These are phyloP conservation scores for Gastroboletus turbinatus DNA, from an alignment of 1,284 basidiomycete species.

Conservation along the genomic window DNA sequence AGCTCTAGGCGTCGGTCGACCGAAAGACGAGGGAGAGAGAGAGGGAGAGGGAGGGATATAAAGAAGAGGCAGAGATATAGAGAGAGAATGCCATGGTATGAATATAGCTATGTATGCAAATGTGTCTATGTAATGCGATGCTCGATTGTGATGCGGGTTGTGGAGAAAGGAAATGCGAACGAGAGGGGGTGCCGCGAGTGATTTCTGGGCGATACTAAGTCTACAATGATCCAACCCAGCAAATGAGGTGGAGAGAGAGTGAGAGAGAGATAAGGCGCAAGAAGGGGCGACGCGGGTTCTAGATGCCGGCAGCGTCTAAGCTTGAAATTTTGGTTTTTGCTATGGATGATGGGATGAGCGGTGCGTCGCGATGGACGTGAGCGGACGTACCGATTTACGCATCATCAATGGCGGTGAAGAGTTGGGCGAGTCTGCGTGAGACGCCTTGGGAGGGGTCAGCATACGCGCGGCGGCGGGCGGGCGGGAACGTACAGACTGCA, in stretches of 20 bases:
- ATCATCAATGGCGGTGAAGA: slow-evolving; percentile 53
- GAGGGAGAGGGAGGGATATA: background rate
- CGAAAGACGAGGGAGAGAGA: slow-evolving; percentile 14
- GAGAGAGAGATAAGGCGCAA: background rate
- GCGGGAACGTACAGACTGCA: slow-evolving; percentile 37
- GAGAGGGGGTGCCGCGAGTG: slow-evolving; percentile 11
- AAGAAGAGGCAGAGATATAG: background rate
- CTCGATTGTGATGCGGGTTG: slow-evolving; percentile 26
- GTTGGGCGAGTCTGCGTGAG: slow-evolving; percentile 36
- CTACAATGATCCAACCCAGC: slow-evolving; percentile 22
- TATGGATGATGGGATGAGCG: background rate
- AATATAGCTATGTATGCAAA: slow-evolving; percentile 35
- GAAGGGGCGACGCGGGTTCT: slow-evolving; percentile 3
- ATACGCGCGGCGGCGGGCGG: background rate
- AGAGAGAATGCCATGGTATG: slow-evolving; percentile 35
- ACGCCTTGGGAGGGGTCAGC: slow-evolving; percentile 33
- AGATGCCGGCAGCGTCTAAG: slow-evolving; percentile 19
- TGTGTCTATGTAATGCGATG: slow-evolving; percentile 37
- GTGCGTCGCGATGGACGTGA: background rate
- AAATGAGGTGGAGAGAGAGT: background rate
- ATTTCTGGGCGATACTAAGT: slow-evolving; percentile 17
- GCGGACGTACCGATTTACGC: slow-evolving; percentile 47
- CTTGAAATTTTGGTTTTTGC: slow-evolving; percentile 37
- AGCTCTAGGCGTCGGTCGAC: slow-evolving; percentile 22
- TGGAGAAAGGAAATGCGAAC: slow-evolving; percentile 8